Evolutionary conservation across 1,139 yeast genomes (phyloP), one percentile per base, ranked within the genome.

Genomic region (Sugiyamaella pinicola): DNA sequence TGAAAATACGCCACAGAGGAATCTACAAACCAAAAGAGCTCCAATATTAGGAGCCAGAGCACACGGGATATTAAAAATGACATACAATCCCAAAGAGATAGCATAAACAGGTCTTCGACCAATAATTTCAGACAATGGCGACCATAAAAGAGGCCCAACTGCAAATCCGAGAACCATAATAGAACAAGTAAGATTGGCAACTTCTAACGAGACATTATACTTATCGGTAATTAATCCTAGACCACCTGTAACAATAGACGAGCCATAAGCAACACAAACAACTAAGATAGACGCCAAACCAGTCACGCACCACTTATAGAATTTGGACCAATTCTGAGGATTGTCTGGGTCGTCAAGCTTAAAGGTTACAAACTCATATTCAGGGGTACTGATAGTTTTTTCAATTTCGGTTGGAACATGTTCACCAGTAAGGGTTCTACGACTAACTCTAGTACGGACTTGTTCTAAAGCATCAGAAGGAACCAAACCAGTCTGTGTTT

Each of bases 131-230:
- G 91, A 83, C 48, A 89, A 73, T 3, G 96, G 96, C 12, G 96
- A 89, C 96, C 96, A 90, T 24, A 89, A 62, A 56, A 90, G 74
- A 1, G 96, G 96, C 39, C 97, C 97, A 21, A 89, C 79, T 18
- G 91, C 80, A 65, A 89, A 90, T 2, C 96, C 97, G 37, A 87
- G 68, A 48, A 90, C 96, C 95, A 89, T 88, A 34, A 89, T 74
- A 0, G 96, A 87, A 58, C 89, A 88, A 0, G 91, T 74, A 59
- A 89, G 74, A 39, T 83, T 85, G 9, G 96, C 82, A 22, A 89
- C 96, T 70, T 87, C 96, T 4, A 76, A 69, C 5, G 87, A 80
- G 12, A 88, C 96, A 55, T 81, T 72, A 67, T 77, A 87, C 63
- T 81, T 76, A 8, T 84, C 81, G 55, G 75, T 74, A 57, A 88